Conservation (phyloP, 2,329 filamentous ascomycete genomes). For the Venturia effusa region DNA sequence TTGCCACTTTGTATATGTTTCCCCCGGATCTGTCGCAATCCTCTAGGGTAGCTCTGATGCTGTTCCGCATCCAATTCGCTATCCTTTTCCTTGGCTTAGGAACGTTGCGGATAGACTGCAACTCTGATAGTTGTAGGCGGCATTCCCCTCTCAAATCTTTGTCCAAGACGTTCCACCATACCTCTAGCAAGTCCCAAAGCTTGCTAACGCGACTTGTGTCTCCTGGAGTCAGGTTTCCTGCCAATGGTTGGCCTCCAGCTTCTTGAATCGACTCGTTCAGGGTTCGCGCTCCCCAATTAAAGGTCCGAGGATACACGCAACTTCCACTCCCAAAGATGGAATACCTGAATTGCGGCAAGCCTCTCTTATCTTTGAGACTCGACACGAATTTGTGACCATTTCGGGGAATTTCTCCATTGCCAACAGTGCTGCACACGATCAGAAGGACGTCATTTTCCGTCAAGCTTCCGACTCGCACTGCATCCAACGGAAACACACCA, state of each 20-base stretch:
- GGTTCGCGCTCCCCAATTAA: constrained; percentile 13
- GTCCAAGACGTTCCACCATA: constrained; percentile 6
- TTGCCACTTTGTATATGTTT: constrained; percentile 1
- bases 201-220: constrained; percentile 4
- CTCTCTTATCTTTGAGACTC: background rate
- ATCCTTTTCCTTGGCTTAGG: background rate
- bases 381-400: constrained; percentile 14
- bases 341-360: constrained; percentile 9
- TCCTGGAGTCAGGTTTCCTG: constrained; percentile 5
- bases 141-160: background rate
- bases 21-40: background rate
- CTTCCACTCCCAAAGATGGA: constrained; percentile 17
- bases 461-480: constrained; percentile 6
- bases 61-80: background rate
- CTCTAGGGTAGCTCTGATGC: background rate
- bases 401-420: constrained; percentile 15
- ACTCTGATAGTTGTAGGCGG: background rate
- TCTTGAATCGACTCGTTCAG: constrained; percentile 12
- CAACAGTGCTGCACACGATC: constrained; percentile 16
- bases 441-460: constrained; percentile 13
- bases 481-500: constrained; percentile 4
- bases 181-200: constrained; percentile 6
- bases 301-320: constrained; percentile 15
- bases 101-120: background rate
- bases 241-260: constrained; percentile 12